Evolutionary conservation across 768 basidiomycete species (phyloP).

Genomic region (Lactifluus echinatus): DNA sequence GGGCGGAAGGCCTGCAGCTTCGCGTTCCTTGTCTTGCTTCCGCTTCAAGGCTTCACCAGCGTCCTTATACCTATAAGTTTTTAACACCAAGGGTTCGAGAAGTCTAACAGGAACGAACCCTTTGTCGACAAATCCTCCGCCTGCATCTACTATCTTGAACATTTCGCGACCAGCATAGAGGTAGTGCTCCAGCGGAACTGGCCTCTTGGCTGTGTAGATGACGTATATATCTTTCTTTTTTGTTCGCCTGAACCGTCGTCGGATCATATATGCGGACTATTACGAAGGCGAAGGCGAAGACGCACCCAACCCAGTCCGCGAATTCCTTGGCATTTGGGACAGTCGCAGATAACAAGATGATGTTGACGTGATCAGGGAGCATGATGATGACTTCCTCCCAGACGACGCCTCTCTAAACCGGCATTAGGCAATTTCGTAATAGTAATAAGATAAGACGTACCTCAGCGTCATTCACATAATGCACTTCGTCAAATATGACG

Average conservation of each 20-base stretch:
- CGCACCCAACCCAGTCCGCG: conserved; percentile 98
- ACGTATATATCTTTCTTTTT: conserved; percentile 99
- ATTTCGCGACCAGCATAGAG: conserved; percentile 89
- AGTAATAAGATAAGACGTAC: conserved; percentile 33
- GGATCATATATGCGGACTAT: neutral
- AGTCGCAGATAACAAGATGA: conserved; percentile 93
- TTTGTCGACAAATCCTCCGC: conserved; percentile 57
- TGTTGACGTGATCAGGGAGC: conserved; percentile 97
- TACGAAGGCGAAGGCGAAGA: neutral
- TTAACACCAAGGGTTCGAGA: neutral
- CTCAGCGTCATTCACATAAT: conserved; percentile 99
- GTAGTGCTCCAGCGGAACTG: conserved; percentile 95
- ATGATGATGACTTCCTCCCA: conserved; percentile 99
- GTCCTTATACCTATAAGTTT: conserved; percentile 62
- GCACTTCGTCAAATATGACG: conserved; percentile 98
- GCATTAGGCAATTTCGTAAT: neutral
- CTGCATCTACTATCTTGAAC: conserved; percentile 86
- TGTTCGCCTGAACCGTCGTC: conserved; percentile 57
- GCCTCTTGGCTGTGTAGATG: conserved; percentile 91
- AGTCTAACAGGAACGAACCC: conserved; percentile 42
- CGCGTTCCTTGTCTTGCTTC: conserved; percentile 97
- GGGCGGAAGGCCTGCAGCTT: conserved; percentile 86
- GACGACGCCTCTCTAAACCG: conserved; percentile 87
- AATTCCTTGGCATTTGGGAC: conserved; percentile 98
- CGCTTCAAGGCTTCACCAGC: conserved; percentile 82